A percentile compares a stretch with the other conserved stretches of the same genome.
Evolutionary conservation across 1,139 yeast genomes (phyloP).

Genomic region (Taphrina confusa): DNA sequence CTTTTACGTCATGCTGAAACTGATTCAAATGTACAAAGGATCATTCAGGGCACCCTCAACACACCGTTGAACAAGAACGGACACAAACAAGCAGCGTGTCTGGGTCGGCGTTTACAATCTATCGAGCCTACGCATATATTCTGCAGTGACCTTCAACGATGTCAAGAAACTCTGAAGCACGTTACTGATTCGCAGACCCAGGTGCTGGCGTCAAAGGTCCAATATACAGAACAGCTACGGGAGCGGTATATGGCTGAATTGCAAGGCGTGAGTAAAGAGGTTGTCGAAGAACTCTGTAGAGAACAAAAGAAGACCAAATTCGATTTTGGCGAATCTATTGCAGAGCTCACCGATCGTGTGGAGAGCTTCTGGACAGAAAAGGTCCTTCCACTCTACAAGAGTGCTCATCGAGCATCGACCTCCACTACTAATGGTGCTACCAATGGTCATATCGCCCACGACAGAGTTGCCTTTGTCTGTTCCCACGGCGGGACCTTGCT

Average conservation of each 20-base stretch:
- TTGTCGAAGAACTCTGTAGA: constrained; percentile 15
- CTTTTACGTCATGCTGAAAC: constrained; percentile 29
- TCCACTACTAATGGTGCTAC: not conserved
- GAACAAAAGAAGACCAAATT: constrained; percentile 27
- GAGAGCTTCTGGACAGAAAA: constrained; percentile 17
- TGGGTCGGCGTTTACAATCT: constrained; percentile 9
- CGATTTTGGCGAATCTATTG: constrained; percentile 24
- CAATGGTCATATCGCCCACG: not conserved
- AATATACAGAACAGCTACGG: constrained; percentile 11
- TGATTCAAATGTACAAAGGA: constrained; percentile 18
- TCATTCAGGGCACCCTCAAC: constrained; percentile 30
- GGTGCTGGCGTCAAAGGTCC: not conserved
- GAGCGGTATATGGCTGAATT: constrained; percentile 33
- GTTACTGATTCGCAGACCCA: constrained; percentile 2
- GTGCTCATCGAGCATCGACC: not conserved
- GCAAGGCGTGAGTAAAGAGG: constrained; percentile 28
- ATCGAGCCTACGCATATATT: constrained; percentile 1
- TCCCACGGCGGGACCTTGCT: constrained; percentile 31
- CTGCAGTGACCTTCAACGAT: constrained; percentile 24
- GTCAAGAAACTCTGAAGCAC: constrained; percentile 26
- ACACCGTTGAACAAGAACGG: constrained; percentile 24
- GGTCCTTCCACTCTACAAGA: constrained; percentile 16
- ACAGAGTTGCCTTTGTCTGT: constrained; percentile 5
- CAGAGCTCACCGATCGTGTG: constrained; percentile 15
- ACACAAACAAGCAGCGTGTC: constrained; percentile 18